Evolutionary conservation across 2,329 filamentous ascomycete species (phyloP).

Genomic region (Chaetomium globosum): DNA sequence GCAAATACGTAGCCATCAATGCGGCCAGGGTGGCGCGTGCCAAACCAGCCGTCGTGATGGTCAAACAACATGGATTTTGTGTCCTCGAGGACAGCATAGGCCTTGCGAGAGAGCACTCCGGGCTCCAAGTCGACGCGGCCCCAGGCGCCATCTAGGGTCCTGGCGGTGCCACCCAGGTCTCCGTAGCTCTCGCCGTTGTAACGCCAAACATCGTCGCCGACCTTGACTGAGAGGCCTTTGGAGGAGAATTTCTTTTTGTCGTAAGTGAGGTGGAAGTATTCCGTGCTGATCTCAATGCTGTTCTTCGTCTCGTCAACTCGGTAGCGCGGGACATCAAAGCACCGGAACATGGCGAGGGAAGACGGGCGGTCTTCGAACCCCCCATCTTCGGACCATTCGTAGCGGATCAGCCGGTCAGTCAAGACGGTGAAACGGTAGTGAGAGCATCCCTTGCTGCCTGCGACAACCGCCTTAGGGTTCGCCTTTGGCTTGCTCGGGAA

Average conservation of each 20-base stretch:
- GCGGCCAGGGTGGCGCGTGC: conserved; percentile 31
- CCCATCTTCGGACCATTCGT: conserved; percentile 63
- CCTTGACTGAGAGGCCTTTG: conserved; percentile 52
- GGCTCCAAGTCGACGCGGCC: conserved; percentile 38
- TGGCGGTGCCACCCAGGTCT: conserved; percentile 49
- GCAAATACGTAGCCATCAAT: conserved; percentile 38
- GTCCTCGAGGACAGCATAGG: conserved; percentile 38
- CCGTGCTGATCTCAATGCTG: conserved; percentile 58
- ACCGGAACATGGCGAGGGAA: conserved; percentile 61
- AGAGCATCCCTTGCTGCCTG: conserved; percentile 40
- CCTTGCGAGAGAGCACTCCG: conserved; percentile 35
- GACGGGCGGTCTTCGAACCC: conserved; percentile 65
- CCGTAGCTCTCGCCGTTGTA: conserved; percentile 50
- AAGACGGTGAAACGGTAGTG: conserved; percentile 64
- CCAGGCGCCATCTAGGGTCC: conserved; percentile 41
- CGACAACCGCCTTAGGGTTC: conserved; percentile 49
- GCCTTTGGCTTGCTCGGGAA: conserved; percentile 50
- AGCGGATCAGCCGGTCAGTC: conserved; percentile 59
- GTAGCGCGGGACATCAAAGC: conserved; percentile 50
- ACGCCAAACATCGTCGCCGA: conserved; percentile 53
- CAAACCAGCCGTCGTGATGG: conserved; percentile 36
- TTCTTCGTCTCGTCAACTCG: conserved; percentile 50
- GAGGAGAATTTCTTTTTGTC: conserved; percentile 59
- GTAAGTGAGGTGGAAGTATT: conserved; percentile 59
- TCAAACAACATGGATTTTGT: conserved; percentile 38